Conservation (phyloP, 2,329 filamentous ascomycete species). For the Beauveria sp. region DNA sequence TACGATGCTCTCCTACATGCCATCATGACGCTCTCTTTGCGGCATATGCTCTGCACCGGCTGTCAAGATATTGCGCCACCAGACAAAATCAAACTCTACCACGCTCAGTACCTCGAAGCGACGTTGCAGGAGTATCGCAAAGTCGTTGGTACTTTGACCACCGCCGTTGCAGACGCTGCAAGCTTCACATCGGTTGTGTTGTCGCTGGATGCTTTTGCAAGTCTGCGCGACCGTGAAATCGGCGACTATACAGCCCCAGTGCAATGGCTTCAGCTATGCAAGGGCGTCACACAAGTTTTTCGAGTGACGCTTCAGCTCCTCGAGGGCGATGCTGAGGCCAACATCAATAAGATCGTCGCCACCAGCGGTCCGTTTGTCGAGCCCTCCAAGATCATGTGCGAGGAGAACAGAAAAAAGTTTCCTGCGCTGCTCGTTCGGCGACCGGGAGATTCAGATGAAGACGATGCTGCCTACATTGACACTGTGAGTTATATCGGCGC, state of each 20-base stretch:
- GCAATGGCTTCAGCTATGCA: conserved; percentile 19
- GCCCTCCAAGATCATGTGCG: conserved; percentile 1
- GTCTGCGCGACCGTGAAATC: conserved; percentile 14
- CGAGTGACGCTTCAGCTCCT: conserved; percentile 12
- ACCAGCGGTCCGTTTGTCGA: conserved; percentile 12
- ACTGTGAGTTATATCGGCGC: conserved; percentile 15
- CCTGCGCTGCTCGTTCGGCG: conserved; percentile 11
- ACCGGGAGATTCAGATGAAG: conserved; percentile 8
- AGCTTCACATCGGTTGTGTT: conserved; percentile 18
- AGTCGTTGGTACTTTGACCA: conserved; percentile 12
- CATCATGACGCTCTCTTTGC: conserved; percentile 17
- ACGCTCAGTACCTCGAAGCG: conserved; percentile 17
- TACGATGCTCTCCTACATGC: conserved; percentile 18
- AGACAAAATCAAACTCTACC: conserved; percentile 10
- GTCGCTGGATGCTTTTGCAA: conserved; percentile 17
- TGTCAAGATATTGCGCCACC: background rate
- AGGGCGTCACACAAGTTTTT: conserved; percentile 17
- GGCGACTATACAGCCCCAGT: conserved; percentile 17
- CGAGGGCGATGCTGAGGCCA: conserved; percentile 10
- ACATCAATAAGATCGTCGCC: conserved; percentile 14
- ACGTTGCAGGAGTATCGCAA: conserved; percentile 15
- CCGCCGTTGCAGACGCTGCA: conserved; percentile 16
- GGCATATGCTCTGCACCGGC: conserved; percentile 13
- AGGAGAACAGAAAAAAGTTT: conserved; percentile 6
- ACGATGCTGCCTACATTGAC: conserved; percentile 15